Conservation (phyloP, 495 filamentous ascomycete genomes). For the Friedmanniomyces simplex region DNA sequence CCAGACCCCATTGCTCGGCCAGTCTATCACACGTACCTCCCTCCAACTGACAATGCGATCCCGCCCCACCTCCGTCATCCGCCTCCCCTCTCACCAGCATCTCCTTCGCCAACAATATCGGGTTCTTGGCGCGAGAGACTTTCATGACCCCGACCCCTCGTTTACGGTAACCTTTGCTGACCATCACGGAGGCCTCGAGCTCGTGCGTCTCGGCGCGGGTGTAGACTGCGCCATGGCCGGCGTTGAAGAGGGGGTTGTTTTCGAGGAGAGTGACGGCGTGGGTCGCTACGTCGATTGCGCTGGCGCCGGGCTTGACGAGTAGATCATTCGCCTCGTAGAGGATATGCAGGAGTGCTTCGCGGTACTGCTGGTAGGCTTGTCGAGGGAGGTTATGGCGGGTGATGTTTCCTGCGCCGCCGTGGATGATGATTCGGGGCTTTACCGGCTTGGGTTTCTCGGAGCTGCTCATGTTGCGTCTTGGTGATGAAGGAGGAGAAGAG, state of each 20-base stretch:
- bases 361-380: constrained; percentile 48
- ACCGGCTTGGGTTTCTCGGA: constrained; percentile 16
- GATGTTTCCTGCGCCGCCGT: constrained; percentile 81
- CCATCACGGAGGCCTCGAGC: constrained; percentile 87
- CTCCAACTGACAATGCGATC: constrained; percentile 59
- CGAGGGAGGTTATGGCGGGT: constrained; percentile 55
- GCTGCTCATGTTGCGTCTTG: not conserved
- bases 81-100: constrained; percentile 54
- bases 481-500: no score
- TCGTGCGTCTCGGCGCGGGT: constrained; percentile 73
- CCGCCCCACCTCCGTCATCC: constrained; percentile 33
- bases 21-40: constrained; percentile 56
- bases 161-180: constrained; percentile 60
- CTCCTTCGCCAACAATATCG: constrained; percentile 62
- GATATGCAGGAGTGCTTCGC: constrained; percentile 52
- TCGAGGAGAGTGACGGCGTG: constrained; percentile 70
- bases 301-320: constrained; percentile 31
- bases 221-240: constrained; percentile 76
- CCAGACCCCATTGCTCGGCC: constrained; percentile 55
- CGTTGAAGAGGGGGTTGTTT: constrained; percentile 76
- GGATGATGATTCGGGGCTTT: constrained; percentile 67
- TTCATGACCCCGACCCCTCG: constrained; percentile 66
- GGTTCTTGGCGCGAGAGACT: constrained; percentile 63
- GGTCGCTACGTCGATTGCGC: constrained; percentile 62
- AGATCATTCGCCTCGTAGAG: constrained; percentile 38